phyloP scores from a whole-genome alignment of 169 alveolate species.

The Cryptosporidium parvum region DNA sequence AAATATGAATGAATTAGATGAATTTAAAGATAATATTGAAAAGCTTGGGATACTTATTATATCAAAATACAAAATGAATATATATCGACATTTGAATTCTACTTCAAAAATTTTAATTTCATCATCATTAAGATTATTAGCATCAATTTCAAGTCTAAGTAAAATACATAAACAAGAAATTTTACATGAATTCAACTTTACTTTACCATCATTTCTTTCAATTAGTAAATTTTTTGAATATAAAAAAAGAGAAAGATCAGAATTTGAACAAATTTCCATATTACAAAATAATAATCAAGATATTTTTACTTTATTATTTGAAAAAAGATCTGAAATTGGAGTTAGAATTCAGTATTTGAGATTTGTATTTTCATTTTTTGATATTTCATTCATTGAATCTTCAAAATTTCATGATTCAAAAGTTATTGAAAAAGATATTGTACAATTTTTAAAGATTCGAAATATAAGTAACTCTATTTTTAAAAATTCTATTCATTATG shows the following conservation, averaged over 20 bases:
- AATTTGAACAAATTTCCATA: not conserved
- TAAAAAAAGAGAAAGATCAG: conserved; percentile 5
- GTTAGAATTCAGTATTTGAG: conserved; percentile 62
- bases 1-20: not conserved
- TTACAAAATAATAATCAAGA: not conserved
- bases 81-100: conserved; percentile 52
- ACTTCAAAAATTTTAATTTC: conserved; percentile 11
- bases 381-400: not conserved
- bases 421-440: not conserved
- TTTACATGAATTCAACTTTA: conserved; percentile 30
- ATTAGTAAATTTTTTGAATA: conserved; percentile 29
- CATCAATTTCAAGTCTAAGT: conserved; percentile 28
- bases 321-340: not conserved
- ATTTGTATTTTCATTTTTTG: conserved; percentile 32
- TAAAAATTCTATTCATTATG: conserved; percentile 35
- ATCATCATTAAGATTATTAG: conserved; percentile 33
- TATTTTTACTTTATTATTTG: not conserved
- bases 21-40: conserved; percentile 16
- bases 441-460: conserved; percentile 9
- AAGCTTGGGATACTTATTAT: conserved; percentile 31
- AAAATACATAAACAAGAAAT: conserved; percentile 29
- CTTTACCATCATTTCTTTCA: conserved; percentile 16
- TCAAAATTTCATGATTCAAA: not conserved
- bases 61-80: conserved; percentile 5
- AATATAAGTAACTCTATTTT: conserved; percentile 34